Percentiles rank a stretch among this genome's conserved stretches.
Conservation (phyloP, 1,284 basidiomycete species). For the Ceratobasidium theobromae region DNA sequence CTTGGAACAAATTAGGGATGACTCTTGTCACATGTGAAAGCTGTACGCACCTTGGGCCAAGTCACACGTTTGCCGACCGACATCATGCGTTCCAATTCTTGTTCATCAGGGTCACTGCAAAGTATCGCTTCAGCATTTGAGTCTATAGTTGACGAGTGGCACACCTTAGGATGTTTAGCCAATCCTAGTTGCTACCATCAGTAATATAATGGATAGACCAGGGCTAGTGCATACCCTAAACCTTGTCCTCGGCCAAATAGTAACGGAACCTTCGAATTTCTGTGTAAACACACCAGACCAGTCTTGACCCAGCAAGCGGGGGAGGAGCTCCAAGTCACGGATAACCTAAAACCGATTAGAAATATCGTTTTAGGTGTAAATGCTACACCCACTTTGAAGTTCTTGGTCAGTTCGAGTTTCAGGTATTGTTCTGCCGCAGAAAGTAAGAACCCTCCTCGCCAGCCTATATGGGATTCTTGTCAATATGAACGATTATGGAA, state of each 20-base stretch:
- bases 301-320: constrained; percentile 86
- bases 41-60: constrained; percentile 78
- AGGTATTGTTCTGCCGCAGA: constrained; percentile 91
- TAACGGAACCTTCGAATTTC: constrained; percentile 78
- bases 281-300: constrained; percentile 95
- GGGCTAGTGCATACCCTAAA: constrained; percentile 53
- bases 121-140: too few relatives aligned
- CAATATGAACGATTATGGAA: background rate
- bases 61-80: constrained; percentile 85
- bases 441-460: constrained; percentile 94
- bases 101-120: constrained; percentile 73
- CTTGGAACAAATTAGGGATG: constrained; percentile 46
- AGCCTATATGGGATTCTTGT: constrained; percentile 53
- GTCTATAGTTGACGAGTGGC: background rate
- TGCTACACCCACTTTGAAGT: constrained; percentile 68
- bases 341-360: constrained; percentile 60
- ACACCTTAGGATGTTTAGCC: constrained; percentile 67
- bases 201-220: background rate
- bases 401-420: constrained; percentile 92
- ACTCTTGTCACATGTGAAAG: constrained; percentile 29
- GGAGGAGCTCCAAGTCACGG: constrained; percentile 87
- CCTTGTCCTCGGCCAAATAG: constrained; percentile 85
- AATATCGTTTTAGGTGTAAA: background rate
- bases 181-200: constrained; percentile 59
- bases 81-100: constrained; percentile 81